A percentile compares a stretch with the other conserved stretches of the same genome.
Evolutionary conservation across 768 basidiomycete genomes (phyloP).

Genomic region (Tricholomella constricta): DNA sequence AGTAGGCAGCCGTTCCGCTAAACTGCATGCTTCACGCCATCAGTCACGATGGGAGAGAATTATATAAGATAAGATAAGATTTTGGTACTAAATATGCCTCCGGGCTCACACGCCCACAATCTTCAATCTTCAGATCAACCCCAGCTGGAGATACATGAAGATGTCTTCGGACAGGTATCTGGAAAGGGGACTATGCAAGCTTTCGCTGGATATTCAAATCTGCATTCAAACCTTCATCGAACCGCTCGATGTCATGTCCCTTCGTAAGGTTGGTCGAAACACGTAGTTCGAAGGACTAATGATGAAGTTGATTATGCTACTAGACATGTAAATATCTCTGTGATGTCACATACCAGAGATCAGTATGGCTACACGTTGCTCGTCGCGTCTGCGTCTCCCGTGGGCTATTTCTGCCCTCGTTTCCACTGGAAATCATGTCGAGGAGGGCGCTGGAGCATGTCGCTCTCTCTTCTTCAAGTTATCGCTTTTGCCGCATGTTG

Average conservation of each 20-base stretch:
- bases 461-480: conserved; percentile 13
- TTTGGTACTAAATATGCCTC: too few relatives aligned
- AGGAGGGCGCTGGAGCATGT: conserved; percentile 13
- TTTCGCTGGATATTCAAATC: neutral
- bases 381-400: conserved; percentile 15
- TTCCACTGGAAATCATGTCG: conserved; percentile 20
- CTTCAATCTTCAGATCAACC: neutral
- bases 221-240: neutral
- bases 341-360: conserved; percentile 9
- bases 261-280: neutral
- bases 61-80: neutral
- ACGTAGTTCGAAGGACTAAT: neutral
- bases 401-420: conserved; percentile 17
- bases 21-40: too few relatives aligned
- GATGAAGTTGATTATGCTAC: neutral
- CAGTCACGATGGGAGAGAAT: neutral
- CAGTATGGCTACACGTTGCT: conserved; percentile 21
- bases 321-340: conserved; percentile 13
- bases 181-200: too few relatives aligned
- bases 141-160: neutral
- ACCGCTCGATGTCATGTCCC: neutral
- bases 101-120: neutral
- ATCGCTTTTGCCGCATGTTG: neutral
- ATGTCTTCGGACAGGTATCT: too few relatives aligned
- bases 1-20: too few relatives aligned